A percentile compares a stretch with the other conserved stretches of the same genome.
Evolutionary conservation across 176 grass and related monocot genomes (phyloP).

Genomic region (Carex kokanica): DNA sequence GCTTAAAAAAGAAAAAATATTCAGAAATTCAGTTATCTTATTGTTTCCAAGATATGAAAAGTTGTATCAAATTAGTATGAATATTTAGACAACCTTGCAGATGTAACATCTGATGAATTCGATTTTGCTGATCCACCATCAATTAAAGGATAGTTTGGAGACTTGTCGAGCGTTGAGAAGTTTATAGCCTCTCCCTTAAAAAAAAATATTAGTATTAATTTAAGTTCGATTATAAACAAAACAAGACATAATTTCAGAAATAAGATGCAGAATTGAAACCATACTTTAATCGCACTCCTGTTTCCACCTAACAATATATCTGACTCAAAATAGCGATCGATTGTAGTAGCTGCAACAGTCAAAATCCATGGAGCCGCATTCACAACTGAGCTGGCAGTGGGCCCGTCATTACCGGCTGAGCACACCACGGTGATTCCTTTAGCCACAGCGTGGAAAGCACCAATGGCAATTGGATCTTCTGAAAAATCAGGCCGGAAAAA

Average conservation of each 20-base stretch:
- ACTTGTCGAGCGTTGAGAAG: conserved; percentile 65
- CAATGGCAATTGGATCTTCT: conserved; percentile 70
- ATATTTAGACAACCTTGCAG: conserved; percentile 44
- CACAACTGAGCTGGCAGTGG: conserved; percentile 43
- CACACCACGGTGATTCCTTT: conserved; percentile 70
- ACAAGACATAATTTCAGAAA: neutral
- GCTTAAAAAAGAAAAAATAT: conserved; percentile 39
- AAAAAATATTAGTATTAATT: neutral
- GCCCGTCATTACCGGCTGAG: conserved; percentile 76
- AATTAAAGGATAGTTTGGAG: conserved; percentile 67
- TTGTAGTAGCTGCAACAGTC: conserved; percentile 74
- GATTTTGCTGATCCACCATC: conserved; percentile 55
- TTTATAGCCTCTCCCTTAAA: conserved; percentile 73
- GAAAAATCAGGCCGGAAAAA: conserved; percentile 45
- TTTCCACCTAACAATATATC: conserved; percentile 65
- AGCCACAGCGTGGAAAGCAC: conserved; percentile 69
- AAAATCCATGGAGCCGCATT: conserved; percentile 87
- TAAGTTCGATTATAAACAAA: neutral
- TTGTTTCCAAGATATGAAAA: neutral
- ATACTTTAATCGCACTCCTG: conserved; percentile 51
- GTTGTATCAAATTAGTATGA: neutral
- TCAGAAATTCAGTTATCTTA: neutral
- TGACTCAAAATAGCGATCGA: conserved; percentile 81
- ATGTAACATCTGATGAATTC: conserved; percentile 44
- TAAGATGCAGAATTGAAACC: neutral